Evolutionary conservation across 352 stramenopile species (phyloP).

Genomic region (Pythium vanterpoolii): DNA sequence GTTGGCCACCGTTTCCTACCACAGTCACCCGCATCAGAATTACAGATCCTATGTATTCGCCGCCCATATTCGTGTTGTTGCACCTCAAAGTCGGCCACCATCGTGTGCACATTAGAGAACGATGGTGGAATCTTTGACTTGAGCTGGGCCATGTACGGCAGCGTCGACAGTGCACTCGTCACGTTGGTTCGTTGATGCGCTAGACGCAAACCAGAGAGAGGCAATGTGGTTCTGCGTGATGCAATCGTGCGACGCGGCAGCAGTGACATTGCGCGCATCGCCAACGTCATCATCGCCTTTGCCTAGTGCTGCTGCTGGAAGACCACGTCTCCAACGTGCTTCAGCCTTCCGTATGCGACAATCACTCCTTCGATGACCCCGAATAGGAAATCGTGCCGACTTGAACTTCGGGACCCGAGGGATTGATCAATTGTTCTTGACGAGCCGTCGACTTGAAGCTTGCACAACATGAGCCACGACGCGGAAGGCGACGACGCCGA

Average conservation of each 20-base stretch:
- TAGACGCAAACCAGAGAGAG: neutral
- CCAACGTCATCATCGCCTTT: neutral
- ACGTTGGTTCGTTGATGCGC: neutral
- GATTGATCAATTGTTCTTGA: constrained; percentile 4
- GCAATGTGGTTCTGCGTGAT: neutral
- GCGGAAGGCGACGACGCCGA: neutral
- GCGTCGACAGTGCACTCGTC: constrained; percentile 27
- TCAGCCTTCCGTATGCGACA: neutral
- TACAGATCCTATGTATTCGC: neutral
- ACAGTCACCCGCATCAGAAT: neutral
- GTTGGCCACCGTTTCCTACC: constrained; percentile 34
- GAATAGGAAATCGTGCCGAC: neutral
- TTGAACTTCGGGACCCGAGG: constrained; percentile 9
- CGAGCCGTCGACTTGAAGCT: neutral
- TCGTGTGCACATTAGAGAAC: constrained; percentile 35
- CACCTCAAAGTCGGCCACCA: constrained; percentile 53
- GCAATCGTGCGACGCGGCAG: neutral
- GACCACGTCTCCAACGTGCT: no score
- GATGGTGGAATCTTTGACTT: constrained; percentile 40
- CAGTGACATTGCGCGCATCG: neutral
- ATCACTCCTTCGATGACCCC: neutral
- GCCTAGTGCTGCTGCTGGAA: no score
- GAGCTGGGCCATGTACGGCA: constrained; percentile 48
- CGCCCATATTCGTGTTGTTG: neutral
- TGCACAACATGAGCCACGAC: neutral